phyloP scores from a whole-genome alignment of 208 protist species.

The Wallacemonas rigidus region DNA sequence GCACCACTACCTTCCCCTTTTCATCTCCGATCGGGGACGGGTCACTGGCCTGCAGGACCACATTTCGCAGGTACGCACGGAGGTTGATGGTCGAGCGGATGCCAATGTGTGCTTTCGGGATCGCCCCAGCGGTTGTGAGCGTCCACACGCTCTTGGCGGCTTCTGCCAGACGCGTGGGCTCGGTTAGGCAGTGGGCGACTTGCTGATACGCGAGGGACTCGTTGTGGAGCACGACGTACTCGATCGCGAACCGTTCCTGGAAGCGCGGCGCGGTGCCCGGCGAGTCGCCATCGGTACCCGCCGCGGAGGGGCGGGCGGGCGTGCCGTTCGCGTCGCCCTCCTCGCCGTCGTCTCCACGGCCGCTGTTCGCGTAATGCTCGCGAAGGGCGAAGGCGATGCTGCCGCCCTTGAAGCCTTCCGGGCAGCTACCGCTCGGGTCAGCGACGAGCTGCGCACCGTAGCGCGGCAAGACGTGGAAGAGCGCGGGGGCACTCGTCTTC shows the following conservation, averaged over 20 bases:
- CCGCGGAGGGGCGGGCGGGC: not conserved
- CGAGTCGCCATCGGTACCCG: conserved; percentile 7
- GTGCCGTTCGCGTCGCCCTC: not conserved
- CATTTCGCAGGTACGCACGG: conserved; percentile 57
- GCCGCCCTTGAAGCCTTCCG: conserved; percentile 5
- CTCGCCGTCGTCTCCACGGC: conserved; percentile 8
- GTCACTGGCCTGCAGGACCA: conserved; percentile 32
- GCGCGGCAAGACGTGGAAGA: conserved; percentile 78
- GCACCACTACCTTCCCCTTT: conserved; percentile 30
- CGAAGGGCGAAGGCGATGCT: conserved; percentile 52
- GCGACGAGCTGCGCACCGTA: conserved; percentile 68
- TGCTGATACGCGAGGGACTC: conserved; percentile 54
- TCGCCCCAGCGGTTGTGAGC: conserved; percentile 35
- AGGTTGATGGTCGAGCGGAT: conserved; percentile 34
- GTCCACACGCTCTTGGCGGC: conserved; percentile 65
- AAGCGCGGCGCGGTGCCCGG: conserved; percentile 23
- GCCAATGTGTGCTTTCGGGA: conserved; percentile 39
- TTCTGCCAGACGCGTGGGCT: conserved; percentile 33
- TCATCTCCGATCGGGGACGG: conserved; percentile 20
- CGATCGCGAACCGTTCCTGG: conserved; percentile 70
- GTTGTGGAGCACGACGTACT: conserved; percentile 49
- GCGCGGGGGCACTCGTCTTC: conserved; percentile 72
- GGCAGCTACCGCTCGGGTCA: conserved; percentile 33
- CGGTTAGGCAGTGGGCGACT: conserved; percentile 25
- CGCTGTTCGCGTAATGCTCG: conserved; percentile 14